These are phyloP conservation scores for Williopsis jadinii DNA, from an alignment of 1,139 yeast genomes.

Conservation along the genomic window DNA sequence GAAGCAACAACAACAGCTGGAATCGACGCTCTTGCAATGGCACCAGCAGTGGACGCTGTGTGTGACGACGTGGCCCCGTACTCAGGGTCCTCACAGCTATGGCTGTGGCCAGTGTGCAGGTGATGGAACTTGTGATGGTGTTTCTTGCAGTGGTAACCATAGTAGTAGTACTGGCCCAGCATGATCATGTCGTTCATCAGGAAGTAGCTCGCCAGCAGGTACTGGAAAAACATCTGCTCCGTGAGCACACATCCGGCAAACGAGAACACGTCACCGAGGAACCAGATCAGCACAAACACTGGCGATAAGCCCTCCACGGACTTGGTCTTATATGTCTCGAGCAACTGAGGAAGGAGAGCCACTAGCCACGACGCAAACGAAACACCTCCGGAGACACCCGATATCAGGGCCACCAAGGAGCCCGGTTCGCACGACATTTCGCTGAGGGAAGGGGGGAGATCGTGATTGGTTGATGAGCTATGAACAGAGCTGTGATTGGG, in stretches of 20 bases:
- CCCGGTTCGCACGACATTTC: conserved; percentile 1
- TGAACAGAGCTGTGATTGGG: no score
- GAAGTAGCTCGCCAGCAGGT: conserved; percentile 68
- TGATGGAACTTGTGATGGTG: conserved; percentile 26
- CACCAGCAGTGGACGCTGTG: conserved; percentile 4
- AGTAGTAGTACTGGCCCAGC: conserved; percentile 73
- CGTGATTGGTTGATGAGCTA: no score
- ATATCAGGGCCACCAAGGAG: conserved; percentile 17
- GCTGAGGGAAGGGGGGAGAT: no score
- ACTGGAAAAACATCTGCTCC: conserved; percentile 69
- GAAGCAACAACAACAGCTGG: conserved; percentile 20
- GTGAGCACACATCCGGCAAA: conserved; percentile 76
- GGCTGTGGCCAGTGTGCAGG: not conserved
- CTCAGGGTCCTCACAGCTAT: not conserved
- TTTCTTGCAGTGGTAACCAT: conserved; percentile 35
- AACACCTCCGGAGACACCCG: conserved; percentile 37
- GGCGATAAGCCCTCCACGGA: conserved; percentile 86
- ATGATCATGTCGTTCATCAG: conserved; percentile 64
- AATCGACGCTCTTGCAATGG: conserved; percentile 14
- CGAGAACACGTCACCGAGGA: conserved; percentile 77
- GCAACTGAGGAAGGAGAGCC: conserved; percentile 84
- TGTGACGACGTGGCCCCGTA: conserved; percentile 1
- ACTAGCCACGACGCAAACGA: conserved; percentile 68
- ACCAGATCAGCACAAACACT: conserved; percentile 72
- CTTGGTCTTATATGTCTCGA: conserved; percentile 64